phyloP scores from a whole-genome alignment of 345 rosid genomes.

The Lepidium aucheri region DNA sequence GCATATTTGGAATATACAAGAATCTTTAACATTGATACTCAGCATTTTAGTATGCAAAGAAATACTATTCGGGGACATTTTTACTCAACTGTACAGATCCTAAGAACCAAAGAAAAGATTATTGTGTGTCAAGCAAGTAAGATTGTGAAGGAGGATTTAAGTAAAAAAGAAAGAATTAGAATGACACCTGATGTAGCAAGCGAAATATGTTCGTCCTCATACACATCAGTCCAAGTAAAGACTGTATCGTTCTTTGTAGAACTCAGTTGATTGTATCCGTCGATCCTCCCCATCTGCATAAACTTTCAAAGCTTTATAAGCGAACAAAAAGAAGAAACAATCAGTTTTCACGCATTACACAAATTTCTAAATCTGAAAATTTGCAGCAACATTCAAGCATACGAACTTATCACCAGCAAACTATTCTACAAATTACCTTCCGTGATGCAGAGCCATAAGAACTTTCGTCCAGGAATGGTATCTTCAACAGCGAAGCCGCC shows the following conservation, averaged over 20 bases:
- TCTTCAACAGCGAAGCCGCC: conserved; percentile 83
- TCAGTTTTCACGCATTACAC: not conserved
- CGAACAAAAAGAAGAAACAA: not conserved
- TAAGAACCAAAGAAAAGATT: not conserved
- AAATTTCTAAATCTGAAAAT: not conserved
- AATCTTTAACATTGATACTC: not conserved
- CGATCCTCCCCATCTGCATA: conserved; percentile 63
- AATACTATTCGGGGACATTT: not conserved
- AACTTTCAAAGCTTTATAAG: conserved; percentile 6
- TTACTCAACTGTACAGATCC: not conserved
- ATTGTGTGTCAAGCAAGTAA: not conserved
- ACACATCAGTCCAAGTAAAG: conserved; percentile 69
- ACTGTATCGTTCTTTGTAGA: conserved; percentile 42
- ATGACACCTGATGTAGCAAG: conserved; percentile 33
- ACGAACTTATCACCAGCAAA: not conserved
- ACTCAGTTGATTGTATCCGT: conserved; percentile 54
- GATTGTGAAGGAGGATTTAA: not conserved
- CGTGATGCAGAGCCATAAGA: conserved; percentile 60
- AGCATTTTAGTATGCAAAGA: not conserved
- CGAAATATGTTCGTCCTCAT: conserved; percentile 32
- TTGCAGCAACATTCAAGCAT: not conserved
- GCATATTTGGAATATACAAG: conserved; percentile 4
- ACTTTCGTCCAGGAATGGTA: conserved; percentile 75
- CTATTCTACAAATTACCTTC: conserved; percentile 38
- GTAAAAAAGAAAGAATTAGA: not conserved